Evolutionary conservation across 805 yeast genomes (phyloP).

Genomic region (Pachysolen tannophilus): DNA sequence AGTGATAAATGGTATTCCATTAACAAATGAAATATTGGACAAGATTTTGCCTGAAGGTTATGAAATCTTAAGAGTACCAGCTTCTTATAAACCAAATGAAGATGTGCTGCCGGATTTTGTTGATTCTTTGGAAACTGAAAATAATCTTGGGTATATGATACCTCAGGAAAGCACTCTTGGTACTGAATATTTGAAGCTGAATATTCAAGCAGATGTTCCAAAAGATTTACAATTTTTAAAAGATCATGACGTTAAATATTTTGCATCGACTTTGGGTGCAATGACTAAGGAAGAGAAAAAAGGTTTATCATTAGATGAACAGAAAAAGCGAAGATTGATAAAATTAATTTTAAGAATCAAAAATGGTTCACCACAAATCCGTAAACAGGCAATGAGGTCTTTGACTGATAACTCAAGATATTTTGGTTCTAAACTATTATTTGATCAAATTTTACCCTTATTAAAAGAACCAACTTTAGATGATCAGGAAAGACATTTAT

Average conservation of each 20-base stretch:
- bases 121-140: slow-evolving; percentile 14
- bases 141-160: slow-evolving; percentile 34
- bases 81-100: slow-evolving; percentile 29
- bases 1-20: slow-evolving; percentile 24
- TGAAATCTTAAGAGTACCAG: slow-evolving; percentile 34
- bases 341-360: slow-evolving; percentile 60
- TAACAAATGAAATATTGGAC: slow-evolving; percentile 40
- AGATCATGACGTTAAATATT: slow-evolving; percentile 63
- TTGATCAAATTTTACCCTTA: slow-evolving; percentile 68
- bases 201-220: slow-evolving; percentile 43
- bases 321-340: slow-evolving; percentile 53
- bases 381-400: slow-evolving; percentile 64
- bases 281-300: slow-evolving; percentile 24
- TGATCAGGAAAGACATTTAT: slow-evolving; percentile 75
- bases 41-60: slow-evolving; percentile 47
- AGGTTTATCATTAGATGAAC: slow-evolving; percentile 40
- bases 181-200: slow-evolving; percentile 22
- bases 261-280: slow-evolving; percentile 51
- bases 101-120: slow-evolving; percentile 28
- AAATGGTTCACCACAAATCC: slow-evolving; percentile 62
- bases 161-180: slow-evolving; percentile 37
- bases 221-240: slow-evolving; percentile 62
- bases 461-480: slow-evolving; percentile 64
- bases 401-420: slow-evolving; percentile 54
- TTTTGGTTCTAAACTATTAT: slow-evolving; percentile 64